Base-by-base conservation (phyloP, 495 filamentous ascomycete genomes). In the Lasiosphaeriaceae sp. region DNA sequence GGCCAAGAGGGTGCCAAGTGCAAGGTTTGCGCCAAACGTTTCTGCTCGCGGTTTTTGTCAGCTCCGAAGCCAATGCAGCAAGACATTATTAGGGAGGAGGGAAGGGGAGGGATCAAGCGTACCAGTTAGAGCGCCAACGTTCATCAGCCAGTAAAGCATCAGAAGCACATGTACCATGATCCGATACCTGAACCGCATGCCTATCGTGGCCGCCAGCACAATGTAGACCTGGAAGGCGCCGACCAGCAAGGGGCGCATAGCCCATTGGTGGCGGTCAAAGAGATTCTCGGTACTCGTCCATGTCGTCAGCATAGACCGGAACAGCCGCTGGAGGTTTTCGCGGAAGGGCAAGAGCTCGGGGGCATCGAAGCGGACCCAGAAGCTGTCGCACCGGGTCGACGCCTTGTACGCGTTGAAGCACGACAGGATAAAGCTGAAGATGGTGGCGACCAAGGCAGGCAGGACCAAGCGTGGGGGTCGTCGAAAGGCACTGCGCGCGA, bases 261-360 rank as follows among this genome's bases (percentile, higher is more conserved):
- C 83, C 85, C 85, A 88, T 64, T 87, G 83, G 52, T 86, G 82
- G 24, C 79, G 73, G 60, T 88, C 85, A 56, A 81, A 88, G 5
- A 72, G 65, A 70, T 83, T 84, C 59, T 77, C 80, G 5, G 76
- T 78, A 34, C 70, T 79, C 11, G 81, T 81, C 84, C 84, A 87
- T 9, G 78, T 81, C 34, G 73, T 74, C 8, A 82, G 62, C 47
- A 81, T 71, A 52, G 76, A 78, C 31, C 68, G 63, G 48, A 80
- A 72, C 47, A 86, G 64, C 19, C 59, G 35, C 39, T 55, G 53
- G 11, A 77, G 49, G 17, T 74, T 72, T 11, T 67, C 22, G 8
- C 64, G 59, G 22, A 79, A 62, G 23, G 71, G 64, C 8, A 62
- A 26, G 41, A 62, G 23, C 46, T 68, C 37, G 75, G 77, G 23